phyloP scores from a whole-genome alignment of 192 early-diverging fungal species.

The Umbelopsis sp. region DNA sequence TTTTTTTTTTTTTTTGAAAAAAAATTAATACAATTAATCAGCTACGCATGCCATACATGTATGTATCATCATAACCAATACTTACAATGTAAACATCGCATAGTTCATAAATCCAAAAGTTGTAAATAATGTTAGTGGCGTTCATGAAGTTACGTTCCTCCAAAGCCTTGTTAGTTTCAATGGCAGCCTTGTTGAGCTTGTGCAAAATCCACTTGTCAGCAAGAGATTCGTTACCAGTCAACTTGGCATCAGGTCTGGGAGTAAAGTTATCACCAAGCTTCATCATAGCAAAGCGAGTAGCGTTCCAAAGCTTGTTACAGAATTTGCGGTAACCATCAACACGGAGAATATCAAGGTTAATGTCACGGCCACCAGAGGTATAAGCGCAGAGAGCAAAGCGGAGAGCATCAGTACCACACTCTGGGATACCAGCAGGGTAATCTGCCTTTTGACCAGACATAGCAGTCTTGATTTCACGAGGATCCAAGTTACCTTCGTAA shows the following conservation, averaged over 20 bases:
- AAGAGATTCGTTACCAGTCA: conserved; percentile 82
- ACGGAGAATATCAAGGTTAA: conserved; percentile 92
- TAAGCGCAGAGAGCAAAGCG: conserved; percentile 82
- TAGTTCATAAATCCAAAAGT: conserved; percentile 96
- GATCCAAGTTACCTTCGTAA: conserved; percentile 85
- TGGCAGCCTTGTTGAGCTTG: conserved; percentile 81
- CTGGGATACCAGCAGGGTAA: conserved; percentile 96
- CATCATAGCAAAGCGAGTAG: conserved; percentile 92
- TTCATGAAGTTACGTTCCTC: conserved; percentile 89
- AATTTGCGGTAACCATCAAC: conserved; percentile 99
- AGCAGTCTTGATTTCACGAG: conserved; percentile 86
- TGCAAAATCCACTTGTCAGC: conserved; percentile 94
- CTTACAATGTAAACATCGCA: conserved; percentile 95
- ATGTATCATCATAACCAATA: conserved; percentile 15
- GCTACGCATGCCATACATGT: too few relatives aligned
- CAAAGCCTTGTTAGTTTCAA: conserved; percentile 76
- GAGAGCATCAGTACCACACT: conserved; percentile 96
- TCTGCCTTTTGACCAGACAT: conserved; percentile 82
- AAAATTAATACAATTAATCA: too few relatives aligned
- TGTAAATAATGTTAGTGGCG: conserved; percentile 84
- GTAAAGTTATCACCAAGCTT: conserved; percentile 91
- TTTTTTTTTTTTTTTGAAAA: too few relatives aligned
- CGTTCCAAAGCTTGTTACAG: conserved; percentile 99
- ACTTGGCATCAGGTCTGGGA: conserved; percentile 54
- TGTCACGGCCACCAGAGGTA: conserved; percentile 78